A percentile compares a stretch with the other conserved stretches of the same genome.
Evolutionary conservation across 148 eudicot genomes (phyloP).

Genomic region (Mesembryanthemum crystallinum): DNA sequence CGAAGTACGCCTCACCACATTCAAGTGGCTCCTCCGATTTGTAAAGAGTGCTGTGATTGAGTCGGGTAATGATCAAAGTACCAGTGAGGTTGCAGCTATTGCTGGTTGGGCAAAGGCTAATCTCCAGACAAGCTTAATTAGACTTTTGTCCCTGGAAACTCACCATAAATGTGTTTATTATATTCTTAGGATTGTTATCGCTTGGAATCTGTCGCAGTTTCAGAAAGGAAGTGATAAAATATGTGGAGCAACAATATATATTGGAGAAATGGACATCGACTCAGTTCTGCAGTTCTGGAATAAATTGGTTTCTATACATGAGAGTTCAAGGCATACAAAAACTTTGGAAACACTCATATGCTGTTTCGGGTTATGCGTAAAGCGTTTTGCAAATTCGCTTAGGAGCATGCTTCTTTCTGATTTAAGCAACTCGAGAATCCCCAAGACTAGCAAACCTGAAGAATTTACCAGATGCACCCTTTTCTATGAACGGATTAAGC

Average conservation of each 20-base stretch:
- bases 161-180: constrained; percentile 70
- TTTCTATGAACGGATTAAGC: constrained; percentile 48
- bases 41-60: constrained; percentile 43
- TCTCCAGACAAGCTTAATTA: constrained; percentile 55
- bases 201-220: constrained; percentile 63
- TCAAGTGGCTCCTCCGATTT: constrained; percentile 78
- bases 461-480: constrained; percentile 29
- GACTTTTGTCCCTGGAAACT: constrained; percentile 57
- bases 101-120: constrained; percentile 48
- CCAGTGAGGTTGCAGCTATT: constrained; percentile 27
- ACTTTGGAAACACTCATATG: constrained; percentile 62
- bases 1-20: constrained; percentile 84
- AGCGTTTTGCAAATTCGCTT: constrained; percentile 36
- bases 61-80: constrained; percentile 26
- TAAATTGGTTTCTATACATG: constrained; percentile 54
- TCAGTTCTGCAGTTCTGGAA: constrained; percentile 67
- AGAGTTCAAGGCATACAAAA: constrained; percentile 60
- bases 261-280: constrained; percentile 58
- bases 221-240: constrained; percentile 27
- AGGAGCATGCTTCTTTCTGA: constrained; percentile 38
- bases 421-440: constrained; percentile 2
- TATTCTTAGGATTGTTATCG: constrained; percentile 69
- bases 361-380: constrained; percentile 62
- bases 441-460: constrained; percentile 24
- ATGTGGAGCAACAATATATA: constrained; percentile 27